Conservation (phyloP, 1,139 yeast genomes). For the Diutina sp. region DNA sequence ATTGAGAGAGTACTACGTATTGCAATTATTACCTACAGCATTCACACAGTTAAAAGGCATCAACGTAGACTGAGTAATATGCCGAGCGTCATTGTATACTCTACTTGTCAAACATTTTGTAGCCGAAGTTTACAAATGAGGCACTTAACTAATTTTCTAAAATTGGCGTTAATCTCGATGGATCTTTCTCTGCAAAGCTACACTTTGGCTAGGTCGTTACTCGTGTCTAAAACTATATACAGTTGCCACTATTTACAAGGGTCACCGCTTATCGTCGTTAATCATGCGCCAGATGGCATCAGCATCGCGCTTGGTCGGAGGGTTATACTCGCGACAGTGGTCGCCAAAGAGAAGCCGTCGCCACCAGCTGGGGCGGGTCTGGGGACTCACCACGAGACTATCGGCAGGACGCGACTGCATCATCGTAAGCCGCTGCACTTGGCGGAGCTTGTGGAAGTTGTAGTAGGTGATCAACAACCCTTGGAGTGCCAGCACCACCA, state of each 20-base stretch:
- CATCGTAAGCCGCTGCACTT: constrained; percentile 57
- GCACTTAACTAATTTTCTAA: too few relatives aligned
- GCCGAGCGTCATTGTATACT: too few relatives aligned
- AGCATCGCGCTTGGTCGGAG: constrained; percentile 33
- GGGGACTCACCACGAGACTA: background rate
- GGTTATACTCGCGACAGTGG: constrained; percentile 7
- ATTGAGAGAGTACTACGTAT: too few relatives aligned
- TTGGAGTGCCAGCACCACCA: constrained; percentile 33
- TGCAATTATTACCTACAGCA: too few relatives aligned
- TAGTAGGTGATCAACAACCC: constrained; percentile 29
- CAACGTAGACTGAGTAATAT: too few relatives aligned
- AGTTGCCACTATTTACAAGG: background rate
- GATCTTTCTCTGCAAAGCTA: too few relatives aligned
- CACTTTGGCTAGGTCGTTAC: background rate
- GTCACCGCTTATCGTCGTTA: constrained; percentile 34
- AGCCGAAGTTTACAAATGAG: too few relatives aligned
- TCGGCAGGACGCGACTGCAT: constrained; percentile 7
- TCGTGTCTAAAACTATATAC: background rate
- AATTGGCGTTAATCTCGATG: too few relatives aligned
- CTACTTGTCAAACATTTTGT: too few relatives aligned
- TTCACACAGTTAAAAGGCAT: too few relatives aligned
- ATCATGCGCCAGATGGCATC: constrained; percentile 70
- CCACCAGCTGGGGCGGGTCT: constrained; percentile 8
- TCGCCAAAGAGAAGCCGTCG: constrained; percentile 15
- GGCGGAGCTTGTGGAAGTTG: constrained; percentile 36